phyloP scores from a whole-genome alignment of 1,139 yeast species.

The Nakaseomyces delphensis region DNA sequence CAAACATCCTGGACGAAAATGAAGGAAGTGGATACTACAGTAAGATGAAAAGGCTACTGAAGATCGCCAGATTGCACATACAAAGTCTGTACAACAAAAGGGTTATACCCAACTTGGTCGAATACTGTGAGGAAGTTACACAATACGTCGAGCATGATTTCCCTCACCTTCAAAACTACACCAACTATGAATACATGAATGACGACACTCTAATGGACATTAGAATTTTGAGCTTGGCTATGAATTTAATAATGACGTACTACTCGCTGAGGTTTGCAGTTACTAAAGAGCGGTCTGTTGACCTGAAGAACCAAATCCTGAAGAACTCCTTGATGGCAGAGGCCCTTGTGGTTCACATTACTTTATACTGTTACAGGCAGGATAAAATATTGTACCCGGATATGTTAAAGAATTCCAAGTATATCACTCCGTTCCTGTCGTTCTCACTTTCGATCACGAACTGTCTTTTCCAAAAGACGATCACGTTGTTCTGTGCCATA shows the following conservation, averaged over 20 bases:
- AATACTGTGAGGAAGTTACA: conserved; percentile 11
- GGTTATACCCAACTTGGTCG: conserved; percentile 14
- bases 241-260: conserved; percentile 4
- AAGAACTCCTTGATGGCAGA: conserved; percentile 6
- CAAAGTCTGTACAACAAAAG: conserved; percentile 11
- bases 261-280: conserved; percentile 4
- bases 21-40: neutral
- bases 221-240: conserved; percentile 9
- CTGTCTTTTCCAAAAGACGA: conserved; percentile 10
- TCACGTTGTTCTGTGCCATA: conserved; percentile 14
- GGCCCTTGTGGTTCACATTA: conserved; percentile 9
- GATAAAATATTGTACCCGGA: conserved; percentile 8
- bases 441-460: conserved; percentile 6
- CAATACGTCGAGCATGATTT: conserved; percentile 19
- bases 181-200: conserved; percentile 12
- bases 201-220: conserved; percentile 12
- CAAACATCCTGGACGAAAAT: conserved; percentile 4
- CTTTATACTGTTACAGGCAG: conserved; percentile 7
- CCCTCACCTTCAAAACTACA: conserved; percentile 16
- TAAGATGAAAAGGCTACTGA: conserved; percentile 15
- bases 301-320: conserved; percentile 5
- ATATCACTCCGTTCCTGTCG: conserved; percentile 6
- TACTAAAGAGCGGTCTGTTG: neutral
- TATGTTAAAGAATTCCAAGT: neutral
- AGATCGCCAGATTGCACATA: conserved; percentile 19